Evolutionary conservation across 2,329 filamentous ascomycete species (phyloP), one percentile per base, ranked within the genome.

Genomic region (Aspergillus amoenus): DNA sequence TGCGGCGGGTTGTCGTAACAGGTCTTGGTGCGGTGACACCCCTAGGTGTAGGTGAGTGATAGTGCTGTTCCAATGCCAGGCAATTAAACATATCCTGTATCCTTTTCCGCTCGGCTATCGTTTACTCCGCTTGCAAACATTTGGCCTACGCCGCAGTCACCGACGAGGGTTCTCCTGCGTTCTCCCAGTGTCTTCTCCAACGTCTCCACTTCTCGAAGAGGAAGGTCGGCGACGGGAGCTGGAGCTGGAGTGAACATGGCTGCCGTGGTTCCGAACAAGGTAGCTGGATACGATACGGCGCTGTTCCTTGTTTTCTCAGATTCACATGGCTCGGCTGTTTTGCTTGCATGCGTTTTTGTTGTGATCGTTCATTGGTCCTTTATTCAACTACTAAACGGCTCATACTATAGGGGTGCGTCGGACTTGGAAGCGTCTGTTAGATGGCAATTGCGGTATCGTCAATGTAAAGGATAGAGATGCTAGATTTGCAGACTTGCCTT

Each of bases 21-120:
- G 90, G 91, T 69, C 80, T 94, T 49, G 90, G 91, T 61, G 89
- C 89, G 70, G 83, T 94, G 66, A 91, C 90, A 64, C 93, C 93
- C 57, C 80, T 97, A 24, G 93, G 90, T 60, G 86, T 95, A 57
- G 91, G 84, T 86, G 70, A 62, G 73, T 72, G 45, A 53, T 32
- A 40, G 30, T 53, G 18, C 18, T 42, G 13, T 58, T 18, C 21
- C 6, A 32, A 30, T 21, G 15, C 8, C 5, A 44, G 9, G 13
- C 21, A 9, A 44, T 44, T 27, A 44, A 15, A 3, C 5, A 44
- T 11, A 15, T 21, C 41, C 24, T 46, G 11, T 18, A 39, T 30
- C 13, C 39, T 43, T 43, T 34, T 39, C 46, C 22, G 24, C 2
- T 21, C 21, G 37, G 39, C 44, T 47, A 49, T 37, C 53, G 52